Evolutionary conservation across 2,329 filamentous ascomycete genomes (phyloP).

Genomic region (Botryotinia globosa): DNA sequence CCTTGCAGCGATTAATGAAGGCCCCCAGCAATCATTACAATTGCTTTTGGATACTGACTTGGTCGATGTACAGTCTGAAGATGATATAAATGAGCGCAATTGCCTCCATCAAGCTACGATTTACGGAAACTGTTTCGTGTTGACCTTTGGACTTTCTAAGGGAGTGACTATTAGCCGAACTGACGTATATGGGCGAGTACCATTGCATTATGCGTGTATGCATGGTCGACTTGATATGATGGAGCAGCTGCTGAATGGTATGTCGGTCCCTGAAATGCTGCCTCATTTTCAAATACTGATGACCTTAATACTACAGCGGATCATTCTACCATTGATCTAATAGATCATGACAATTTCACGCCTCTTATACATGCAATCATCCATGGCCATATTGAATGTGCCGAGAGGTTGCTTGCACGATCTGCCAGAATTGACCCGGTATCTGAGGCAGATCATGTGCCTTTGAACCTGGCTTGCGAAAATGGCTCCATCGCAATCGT

Average conservation of each 20-base stretch:
- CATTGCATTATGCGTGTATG: slow-evolving; percentile 94
- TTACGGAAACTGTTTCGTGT: slow-evolving; percentile 77
- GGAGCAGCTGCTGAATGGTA: slow-evolving; percentile 66
- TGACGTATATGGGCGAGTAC: slow-evolving; percentile 91
- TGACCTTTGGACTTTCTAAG: slow-evolving; percentile 70
- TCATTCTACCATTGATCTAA: slow-evolving; percentile 74
- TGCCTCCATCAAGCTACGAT: slow-evolving; percentile 96
- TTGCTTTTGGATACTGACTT: slow-evolving; percentile 75
- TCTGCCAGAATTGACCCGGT: slow-evolving; percentile 83
- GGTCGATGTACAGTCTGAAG: slow-evolving; percentile 88
- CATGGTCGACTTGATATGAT: slow-evolving; percentile 86
- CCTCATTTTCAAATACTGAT: not conserved
- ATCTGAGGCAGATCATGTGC: slow-evolving; percentile 87
- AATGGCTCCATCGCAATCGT: slow-evolving; percentile 85
- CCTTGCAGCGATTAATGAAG: slow-evolving; percentile 83
- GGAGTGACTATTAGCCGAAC: slow-evolving; percentile 75
- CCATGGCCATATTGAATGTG: slow-evolving; percentile 77
- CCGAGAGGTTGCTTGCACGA: slow-evolving; percentile 70
- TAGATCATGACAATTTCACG: slow-evolving; percentile 97
- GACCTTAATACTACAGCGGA: slow-evolving; percentile 49
- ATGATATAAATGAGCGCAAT: slow-evolving; percentile 97
- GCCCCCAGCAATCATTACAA: slow-evolving; percentile 70
- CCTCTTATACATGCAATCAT: slow-evolving; percentile 94
- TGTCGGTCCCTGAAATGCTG: not conserved
- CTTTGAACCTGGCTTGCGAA: slow-evolving; percentile 91